These are phyloP conservation scores for Jacaranda copaia DNA, from an alignment of 257 asterid genomes.

Conservation along the genomic window DNA sequence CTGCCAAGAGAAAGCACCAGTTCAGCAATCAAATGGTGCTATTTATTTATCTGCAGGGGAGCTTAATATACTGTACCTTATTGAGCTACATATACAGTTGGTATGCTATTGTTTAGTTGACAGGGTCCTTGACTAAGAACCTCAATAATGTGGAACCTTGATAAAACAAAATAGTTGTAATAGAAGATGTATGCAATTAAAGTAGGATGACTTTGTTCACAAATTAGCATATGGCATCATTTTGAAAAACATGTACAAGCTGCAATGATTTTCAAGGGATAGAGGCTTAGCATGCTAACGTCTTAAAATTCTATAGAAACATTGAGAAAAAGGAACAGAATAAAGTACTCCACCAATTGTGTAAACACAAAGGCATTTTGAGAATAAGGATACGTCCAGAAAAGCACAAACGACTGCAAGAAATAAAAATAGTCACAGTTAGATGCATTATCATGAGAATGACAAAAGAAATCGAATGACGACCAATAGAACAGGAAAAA, in stretches of 20 bases:
- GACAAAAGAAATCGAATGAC: background rate
- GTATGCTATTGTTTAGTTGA: too few relatives aligned
- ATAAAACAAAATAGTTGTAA: background rate
- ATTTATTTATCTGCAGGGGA: too few relatives aligned
- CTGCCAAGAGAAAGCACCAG: too few relatives aligned
- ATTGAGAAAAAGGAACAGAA: slow-evolving; percentile 3
- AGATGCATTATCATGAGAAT: slow-evolving; percentile 29
- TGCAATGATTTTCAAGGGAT: slow-evolving; percentile 11
- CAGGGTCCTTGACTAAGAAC: background rate
- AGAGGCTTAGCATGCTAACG: background rate
- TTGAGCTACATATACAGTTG: too few relatives aligned
- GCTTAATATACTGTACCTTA: too few relatives aligned
- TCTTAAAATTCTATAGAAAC: background rate
- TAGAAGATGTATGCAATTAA: background rate
- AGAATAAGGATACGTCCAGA: slow-evolving; percentile 95
- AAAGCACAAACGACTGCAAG: slow-evolving; percentile 97
- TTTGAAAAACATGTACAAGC: background rate
- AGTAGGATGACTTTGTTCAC: too few relatives aligned
- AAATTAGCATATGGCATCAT: background rate
- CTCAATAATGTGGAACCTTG: background rate
- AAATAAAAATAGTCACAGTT: slow-evolving; percentile 37
- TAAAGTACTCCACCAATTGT: background rate
- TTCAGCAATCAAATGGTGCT: too few relatives aligned
- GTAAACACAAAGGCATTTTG: background rate
- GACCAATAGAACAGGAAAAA: background rate